These are phyloP conservation scores for Lojkania enalia DNA, from an alignment of 2,329 filamentous ascomycete genomes.

Conservation along the genomic window DNA sequence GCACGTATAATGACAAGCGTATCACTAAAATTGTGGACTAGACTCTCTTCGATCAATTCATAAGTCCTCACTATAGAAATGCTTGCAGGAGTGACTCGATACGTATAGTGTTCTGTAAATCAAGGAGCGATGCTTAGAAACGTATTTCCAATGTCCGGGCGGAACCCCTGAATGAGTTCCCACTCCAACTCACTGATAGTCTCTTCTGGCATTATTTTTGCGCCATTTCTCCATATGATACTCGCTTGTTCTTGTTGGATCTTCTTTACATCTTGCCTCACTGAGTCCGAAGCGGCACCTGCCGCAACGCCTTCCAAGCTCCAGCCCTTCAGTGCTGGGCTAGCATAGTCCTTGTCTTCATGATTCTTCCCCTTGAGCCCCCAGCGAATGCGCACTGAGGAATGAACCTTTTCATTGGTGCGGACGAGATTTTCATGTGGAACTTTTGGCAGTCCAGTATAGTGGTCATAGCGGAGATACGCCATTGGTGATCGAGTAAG, in stretches of 20 bases:
- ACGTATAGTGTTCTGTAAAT: no score
- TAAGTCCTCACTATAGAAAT: no score
- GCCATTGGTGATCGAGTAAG: conserved; percentile 13
- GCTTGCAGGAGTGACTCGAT: no score
- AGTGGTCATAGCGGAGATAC: conserved; percentile 14
- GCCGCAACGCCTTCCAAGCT: conserved; percentile 6
- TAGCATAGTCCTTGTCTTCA: conserved; percentile 7
- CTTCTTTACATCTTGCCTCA: conserved; percentile 1
- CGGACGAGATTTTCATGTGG: conserved; percentile 3
- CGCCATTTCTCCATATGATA: conserved; percentile 14
- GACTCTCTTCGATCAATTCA: no score
- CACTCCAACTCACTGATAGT: conserved; percentile 9
- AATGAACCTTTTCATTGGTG: conserved; percentile 12
- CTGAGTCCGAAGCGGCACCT: not conserved
- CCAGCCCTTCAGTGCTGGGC: conserved; percentile 9
- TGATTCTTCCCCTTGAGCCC: conserved; percentile 9
- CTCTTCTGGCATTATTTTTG: conserved; percentile 11
- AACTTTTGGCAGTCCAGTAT: conserved; percentile 7
- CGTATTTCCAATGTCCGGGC: conserved; percentile 4
- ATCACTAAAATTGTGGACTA: no score
- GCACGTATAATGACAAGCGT: no score
- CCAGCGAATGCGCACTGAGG: conserved; percentile 10
- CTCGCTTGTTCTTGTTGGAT: conserved; percentile 10
- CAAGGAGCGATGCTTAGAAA: conserved; percentile 2
- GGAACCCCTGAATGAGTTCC: conserved; percentile 7